These are phyloP conservation scores for Pichia inconspicua DNA, from an alignment of 1,139 yeast genomes.

Conservation along the genomic window DNA sequence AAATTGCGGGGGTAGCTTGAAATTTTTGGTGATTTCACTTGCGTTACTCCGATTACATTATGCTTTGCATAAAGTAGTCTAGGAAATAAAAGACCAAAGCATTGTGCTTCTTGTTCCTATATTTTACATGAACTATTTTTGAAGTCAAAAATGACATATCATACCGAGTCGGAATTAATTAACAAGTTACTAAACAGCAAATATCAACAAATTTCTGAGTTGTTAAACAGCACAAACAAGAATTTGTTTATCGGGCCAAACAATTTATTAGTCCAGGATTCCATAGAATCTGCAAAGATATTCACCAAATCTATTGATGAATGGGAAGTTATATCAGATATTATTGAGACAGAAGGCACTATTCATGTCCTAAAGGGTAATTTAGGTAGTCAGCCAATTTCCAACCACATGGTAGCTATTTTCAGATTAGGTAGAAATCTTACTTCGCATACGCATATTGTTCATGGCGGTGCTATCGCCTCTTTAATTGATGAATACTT, in stretches of 20 bases:
- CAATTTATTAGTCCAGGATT: slow-evolving; percentile 16
- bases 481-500: slow-evolving; percentile 48
- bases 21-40: neutral
- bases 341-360: neutral
- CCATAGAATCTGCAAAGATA: slow-evolving; percentile 17
- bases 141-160: slow-evolving; percentile 1
- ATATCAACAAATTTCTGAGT: slow-evolving; percentile 15
- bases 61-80: no score
- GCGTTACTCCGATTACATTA: neutral
- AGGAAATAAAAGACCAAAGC: no score
- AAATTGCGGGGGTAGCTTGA: neutral
- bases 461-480: slow-evolving; percentile 53
- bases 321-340: slow-evolving; percentile 2
- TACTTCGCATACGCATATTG: slow-evolving; percentile 43
- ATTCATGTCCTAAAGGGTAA: neutral
- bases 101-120: neutral
- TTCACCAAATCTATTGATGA: slow-evolving; percentile 13
- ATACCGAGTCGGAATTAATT: neutral
- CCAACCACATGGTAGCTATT: slow-evolving; percentile 34
- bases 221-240: slow-evolving; percentile 18
- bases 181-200: neutral
- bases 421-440: slow-evolving; percentile 40
- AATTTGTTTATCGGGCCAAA: slow-evolving; percentile 22
- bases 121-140: no score
- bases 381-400: slow-evolving; percentile 10